Percentiles rank a stretch among this genome's conserved stretches.
These are phyloP conservation scores for Sordariomycetes sp. DNA, from an alignment of 2,329 filamentous ascomycete species.

Conservation along the genomic window DNA sequence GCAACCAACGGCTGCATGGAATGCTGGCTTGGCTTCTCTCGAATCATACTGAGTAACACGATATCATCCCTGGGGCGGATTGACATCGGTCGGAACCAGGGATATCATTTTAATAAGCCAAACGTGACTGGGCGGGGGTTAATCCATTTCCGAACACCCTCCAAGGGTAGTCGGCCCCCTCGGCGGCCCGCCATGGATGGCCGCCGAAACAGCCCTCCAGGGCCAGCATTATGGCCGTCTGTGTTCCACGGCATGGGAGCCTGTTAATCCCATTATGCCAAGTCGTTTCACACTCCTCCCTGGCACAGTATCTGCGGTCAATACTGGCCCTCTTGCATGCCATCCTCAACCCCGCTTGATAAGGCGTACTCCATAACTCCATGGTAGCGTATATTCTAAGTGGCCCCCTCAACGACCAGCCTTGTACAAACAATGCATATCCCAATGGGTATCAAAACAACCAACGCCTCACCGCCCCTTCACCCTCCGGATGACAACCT, in stretches of 20 bases:
- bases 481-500: slow-evolving; percentile 62
- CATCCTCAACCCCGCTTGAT: not conserved
- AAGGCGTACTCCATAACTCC: not conserved
- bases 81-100: not conserved
- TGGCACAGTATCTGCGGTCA: no score
- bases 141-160: no score
- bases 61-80: not conserved
- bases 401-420: not conserved
- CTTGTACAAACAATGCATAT: not conserved
- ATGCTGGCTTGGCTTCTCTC: not conserved
- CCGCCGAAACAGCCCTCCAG: no score
- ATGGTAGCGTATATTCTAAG: not conserved
- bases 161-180: no score
- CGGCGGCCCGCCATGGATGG: no score
- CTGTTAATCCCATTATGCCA: no score
- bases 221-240: no score
- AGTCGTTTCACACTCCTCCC: no score
- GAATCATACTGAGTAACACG: not conserved
- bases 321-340: no score
- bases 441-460: slow-evolving; percentile 3
- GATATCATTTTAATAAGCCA: not conserved
- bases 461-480: slow-evolving; percentile 23
- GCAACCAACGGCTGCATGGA: not conserved
- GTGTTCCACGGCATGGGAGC: no score
- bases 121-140: not conserved